Evolutionary conservation across 2,329 filamentous ascomycete genomes (phyloP).

Genomic region (Talaromyces marneffei): DNA sequence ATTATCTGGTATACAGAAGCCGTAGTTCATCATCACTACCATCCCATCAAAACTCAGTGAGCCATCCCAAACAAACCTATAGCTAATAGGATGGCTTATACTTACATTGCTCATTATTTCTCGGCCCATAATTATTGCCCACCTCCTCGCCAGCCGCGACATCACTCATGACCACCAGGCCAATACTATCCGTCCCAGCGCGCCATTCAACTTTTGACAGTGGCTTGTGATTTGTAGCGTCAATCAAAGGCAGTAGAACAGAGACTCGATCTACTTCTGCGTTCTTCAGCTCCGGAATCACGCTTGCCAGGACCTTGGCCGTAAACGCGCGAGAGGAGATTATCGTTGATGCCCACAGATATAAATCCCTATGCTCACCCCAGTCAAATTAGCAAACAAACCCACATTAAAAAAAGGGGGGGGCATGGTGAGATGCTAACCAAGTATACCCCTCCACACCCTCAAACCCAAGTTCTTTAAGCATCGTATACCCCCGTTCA

Average conservation of each 20-base stretch:
- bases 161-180: conserved; percentile 39
- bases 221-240: conserved; percentile 66
- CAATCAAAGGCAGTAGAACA: conserved; percentile 63
- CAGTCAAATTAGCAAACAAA: not conserved
- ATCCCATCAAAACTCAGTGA: not conserved
- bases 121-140: conserved; percentile 69
- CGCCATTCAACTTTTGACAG: conserved; percentile 57
- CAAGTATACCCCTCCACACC: conserved; percentile 34
- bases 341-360: conserved; percentile 43
- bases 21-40: conserved; percentile 42
- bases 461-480: conserved; percentile 29
- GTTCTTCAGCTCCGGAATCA: conserved; percentile 32
- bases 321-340: conserved; percentile 42
- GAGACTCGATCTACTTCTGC: conserved; percentile 54
- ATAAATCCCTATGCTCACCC: conserved; percentile 34
- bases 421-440: conserved; percentile 21
- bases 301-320: conserved; percentile 37
- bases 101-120: conserved; percentile 63
- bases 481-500: conserved; percentile 25
- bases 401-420: no score
- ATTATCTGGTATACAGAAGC: conserved; percentile 41
- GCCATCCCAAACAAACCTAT: no score
- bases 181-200: conserved; percentile 34
- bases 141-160: conserved; percentile 50
- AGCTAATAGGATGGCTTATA: no score